Conservation (phyloP, 371 early-diverging fungal species). For the Lichtheimia ramosa region DNA sequence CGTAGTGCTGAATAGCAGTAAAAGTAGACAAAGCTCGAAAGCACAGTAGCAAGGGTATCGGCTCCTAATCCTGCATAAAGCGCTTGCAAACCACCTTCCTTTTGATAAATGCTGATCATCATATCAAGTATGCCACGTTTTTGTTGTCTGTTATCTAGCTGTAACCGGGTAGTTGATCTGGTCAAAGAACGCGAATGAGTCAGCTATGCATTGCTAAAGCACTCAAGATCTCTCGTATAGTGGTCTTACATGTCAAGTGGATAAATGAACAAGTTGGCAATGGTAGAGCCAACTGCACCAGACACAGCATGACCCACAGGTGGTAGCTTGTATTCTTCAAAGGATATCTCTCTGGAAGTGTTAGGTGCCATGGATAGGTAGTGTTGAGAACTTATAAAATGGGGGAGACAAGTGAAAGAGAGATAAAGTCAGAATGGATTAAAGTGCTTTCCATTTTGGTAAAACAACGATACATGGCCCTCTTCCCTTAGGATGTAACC, state of each 20-base stretch:
- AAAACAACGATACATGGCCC: too few species aligned
- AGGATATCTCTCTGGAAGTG: slow-evolving; percentile 21
- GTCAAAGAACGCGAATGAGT: background rate
- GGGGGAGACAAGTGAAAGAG: background rate
- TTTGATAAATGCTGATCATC: slow-evolving; percentile 43
- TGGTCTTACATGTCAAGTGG: slow-evolving; percentile 59
- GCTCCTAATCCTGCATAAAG: slow-evolving; percentile 58
- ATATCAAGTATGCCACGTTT: slow-evolving; percentile 33
- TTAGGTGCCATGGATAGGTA: background rate
- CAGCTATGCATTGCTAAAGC: background rate
- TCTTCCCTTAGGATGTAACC: too few species aligned
- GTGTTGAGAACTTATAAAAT: background rate
- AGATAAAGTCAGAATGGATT: background rate
- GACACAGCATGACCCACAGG: slow-evolving; percentile 63
- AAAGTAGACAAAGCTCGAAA: slow-evolving; percentile 64
- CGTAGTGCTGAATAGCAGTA: slow-evolving; percentile 60
- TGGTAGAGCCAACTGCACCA: slow-evolving; percentile 58
- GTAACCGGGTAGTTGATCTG: slow-evolving; percentile 47
- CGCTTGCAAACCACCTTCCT: slow-evolving; percentile 54
- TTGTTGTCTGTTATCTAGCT: slow-evolving; percentile 25
- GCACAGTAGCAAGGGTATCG: slow-evolving; percentile 56
- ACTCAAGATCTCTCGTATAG: background rate
- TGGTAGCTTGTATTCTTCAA: slow-evolving; percentile 57
- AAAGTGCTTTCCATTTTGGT: too few species aligned
- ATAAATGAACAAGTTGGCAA: slow-evolving; percentile 61